These are phyloP conservation scores for Botrytis fragariae DNA, from an alignment of 2,329 filamentous ascomycete genomes.

Conservation along the genomic window DNA sequence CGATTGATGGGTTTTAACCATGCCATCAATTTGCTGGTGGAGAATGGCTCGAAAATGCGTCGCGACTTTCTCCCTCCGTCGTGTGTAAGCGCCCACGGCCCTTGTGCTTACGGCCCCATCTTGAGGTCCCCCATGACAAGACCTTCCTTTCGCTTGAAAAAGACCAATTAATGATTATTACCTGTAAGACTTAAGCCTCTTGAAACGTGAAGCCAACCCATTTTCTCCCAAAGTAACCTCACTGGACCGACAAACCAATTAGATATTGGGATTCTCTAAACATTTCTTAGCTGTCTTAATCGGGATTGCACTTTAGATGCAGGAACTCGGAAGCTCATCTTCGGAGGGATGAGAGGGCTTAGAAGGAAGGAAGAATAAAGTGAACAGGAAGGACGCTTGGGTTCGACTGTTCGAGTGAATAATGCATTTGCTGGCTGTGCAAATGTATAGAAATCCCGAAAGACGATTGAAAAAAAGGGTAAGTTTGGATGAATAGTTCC, in stretches of 20 bases:
- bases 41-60: neutral
- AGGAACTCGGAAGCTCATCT: conserved; percentile 4
- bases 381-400: neutral
- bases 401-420: neutral
- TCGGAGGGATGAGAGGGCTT: conserved; percentile 6
- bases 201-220: conserved; percentile 15
- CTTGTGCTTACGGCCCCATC: neutral
- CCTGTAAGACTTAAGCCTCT: neutral
- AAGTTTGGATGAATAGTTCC: neutral
- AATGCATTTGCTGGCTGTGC: conserved; percentile 9
- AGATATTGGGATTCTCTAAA: neutral
- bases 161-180: conserved; percentile 1
- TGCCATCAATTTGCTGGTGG: neutral
- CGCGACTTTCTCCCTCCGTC: neutral
- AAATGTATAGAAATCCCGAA: neutral
- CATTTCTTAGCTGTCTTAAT: neutral
- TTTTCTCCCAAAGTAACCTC: neutral
- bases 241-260: neutral
- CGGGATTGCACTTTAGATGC: neutral
- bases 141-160: conserved; percentile 11
- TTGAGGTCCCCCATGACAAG: neutral
- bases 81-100: conserved; percentile 8
- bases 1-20: neutral
- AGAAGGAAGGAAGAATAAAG: conserved; percentile 7
- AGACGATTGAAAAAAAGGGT: neutral